Conservation (phyloP, 768 basidiomycete genomes). For the Asterophora parasitica region DNA sequence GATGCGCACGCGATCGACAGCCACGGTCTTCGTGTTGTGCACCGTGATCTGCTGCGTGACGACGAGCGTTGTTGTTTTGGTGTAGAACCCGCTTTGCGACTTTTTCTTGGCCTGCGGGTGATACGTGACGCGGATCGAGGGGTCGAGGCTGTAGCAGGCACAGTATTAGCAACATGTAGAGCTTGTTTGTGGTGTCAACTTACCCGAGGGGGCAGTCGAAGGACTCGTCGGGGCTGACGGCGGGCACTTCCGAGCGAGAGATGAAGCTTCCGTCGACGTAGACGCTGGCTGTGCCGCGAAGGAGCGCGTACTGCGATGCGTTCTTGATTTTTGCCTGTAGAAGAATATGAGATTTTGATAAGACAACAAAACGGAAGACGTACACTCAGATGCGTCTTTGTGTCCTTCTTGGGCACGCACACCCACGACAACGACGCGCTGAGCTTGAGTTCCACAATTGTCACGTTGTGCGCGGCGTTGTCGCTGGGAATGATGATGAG, state of each 20-base stretch:
- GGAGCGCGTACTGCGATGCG: constrained; percentile 21
- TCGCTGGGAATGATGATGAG: constrained; percentile 22
- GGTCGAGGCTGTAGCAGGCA: constrained; percentile 20
- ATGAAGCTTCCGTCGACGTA: constrained; percentile 28
- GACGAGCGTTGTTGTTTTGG: constrained; percentile 14
- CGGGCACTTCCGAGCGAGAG: constrained; percentile 18
- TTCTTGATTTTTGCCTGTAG: constrained; percentile 24
- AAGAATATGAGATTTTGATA: not conserved
- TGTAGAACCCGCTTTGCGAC: constrained; percentile 19
- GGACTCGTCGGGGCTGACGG: constrained; percentile 23
- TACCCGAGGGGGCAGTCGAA: constrained; percentile 27
- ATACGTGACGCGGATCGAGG: constrained; percentile 22
- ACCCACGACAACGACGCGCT: constrained; percentile 23
- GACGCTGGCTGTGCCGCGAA: constrained; percentile 20
- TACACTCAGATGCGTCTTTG: constrained; percentile 21
- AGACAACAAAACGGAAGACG: not conserved
- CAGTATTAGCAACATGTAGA: too few relatives aligned
- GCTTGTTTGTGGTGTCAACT: too few relatives aligned
- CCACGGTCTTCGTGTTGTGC: not conserved
- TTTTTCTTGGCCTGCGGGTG: constrained; percentile 20
- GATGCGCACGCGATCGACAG: not conserved
- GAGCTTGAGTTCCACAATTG: constrained; percentile 20
- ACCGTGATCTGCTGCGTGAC: constrained; percentile 21
- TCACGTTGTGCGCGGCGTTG: constrained; percentile 21
- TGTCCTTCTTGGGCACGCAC: constrained; percentile 22